Conservation (phyloP, 129 eudicot species). For the Dittrichia graveolens region DNA sequence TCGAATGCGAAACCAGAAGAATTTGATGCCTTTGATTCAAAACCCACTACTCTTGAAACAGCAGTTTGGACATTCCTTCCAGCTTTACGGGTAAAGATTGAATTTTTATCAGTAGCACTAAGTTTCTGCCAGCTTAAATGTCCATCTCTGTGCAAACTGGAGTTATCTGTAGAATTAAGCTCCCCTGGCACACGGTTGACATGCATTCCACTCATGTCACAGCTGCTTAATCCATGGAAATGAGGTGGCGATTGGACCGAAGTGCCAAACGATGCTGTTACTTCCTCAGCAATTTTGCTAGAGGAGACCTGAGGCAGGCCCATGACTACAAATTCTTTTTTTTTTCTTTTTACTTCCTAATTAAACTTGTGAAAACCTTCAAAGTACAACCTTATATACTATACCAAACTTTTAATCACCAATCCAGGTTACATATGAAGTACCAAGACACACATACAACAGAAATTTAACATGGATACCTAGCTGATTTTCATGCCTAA, state of each 20-base stretch:
- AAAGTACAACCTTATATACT: conserved; percentile 21
- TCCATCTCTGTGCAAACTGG: conserved; percentile 51
- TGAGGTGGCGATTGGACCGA: conserved; percentile 60
- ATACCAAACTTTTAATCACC: conserved; percentile 12
- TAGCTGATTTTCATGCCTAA: conserved; percentile 40
- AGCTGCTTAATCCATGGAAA: conserved; percentile 50
- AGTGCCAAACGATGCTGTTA: conserved; percentile 61
- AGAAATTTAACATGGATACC: conserved; percentile 19
- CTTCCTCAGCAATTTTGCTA: conserved; percentile 61
- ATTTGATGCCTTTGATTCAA: conserved; percentile 52
- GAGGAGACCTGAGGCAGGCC: conserved; percentile 88
- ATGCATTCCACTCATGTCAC: conserved; percentile 58
- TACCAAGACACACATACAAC: conserved; percentile 20
- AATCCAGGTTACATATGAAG: conserved; percentile 15
- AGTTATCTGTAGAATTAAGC: conserved; percentile 38
- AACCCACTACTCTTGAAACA: conserved; percentile 86
- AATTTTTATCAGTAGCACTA: conserved; percentile 42
- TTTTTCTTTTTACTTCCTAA: conserved; percentile 4
- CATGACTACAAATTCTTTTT: conserved; percentile 39
- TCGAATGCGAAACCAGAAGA: conserved; percentile 38
- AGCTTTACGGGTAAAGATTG: conserved; percentile 38
- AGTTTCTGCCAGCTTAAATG: conserved; percentile 49
- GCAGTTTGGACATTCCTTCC: conserved; percentile 54
- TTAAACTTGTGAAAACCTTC: neutral
- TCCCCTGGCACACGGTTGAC: conserved; percentile 45